These are phyloP conservation scores for Gossypium arboreum DNA, from an alignment of 345 rosid genomes.

Conservation along the genomic window DNA sequence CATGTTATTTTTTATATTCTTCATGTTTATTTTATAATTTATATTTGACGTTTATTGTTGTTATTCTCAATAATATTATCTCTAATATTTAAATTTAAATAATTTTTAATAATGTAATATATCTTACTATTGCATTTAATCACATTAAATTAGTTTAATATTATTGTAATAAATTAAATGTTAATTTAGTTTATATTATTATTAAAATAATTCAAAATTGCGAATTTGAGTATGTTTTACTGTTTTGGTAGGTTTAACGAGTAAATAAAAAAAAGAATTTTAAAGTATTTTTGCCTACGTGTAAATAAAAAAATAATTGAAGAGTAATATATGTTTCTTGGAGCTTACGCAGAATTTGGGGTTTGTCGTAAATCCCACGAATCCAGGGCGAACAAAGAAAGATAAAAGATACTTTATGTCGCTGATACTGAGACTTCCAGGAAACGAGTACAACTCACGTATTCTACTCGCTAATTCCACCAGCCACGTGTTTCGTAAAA, in stretches of 20 bases:
- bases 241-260: too few relatives aligned
- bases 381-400: not conserved
- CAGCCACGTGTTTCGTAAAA: not conserved
- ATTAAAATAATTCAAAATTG: too few relatives aligned
- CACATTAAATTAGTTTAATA: too few relatives aligned
- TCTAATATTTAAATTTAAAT: fast-evolving
- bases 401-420: not conserved
- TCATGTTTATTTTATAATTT: too few relatives aligned
- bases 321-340: not conserved
- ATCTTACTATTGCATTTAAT: fast-evolving
- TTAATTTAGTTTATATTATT: too few relatives aligned
- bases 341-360: not conserved
- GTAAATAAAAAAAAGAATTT: too few relatives aligned
- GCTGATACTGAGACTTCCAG: not conserved
- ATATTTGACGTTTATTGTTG: fast-evolving
- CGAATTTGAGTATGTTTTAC: too few relatives aligned
- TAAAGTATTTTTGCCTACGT: too few relatives aligned
- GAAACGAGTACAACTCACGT: too few relatives aligned
- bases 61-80: fast-evolving
- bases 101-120: fast-evolving
- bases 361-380: not conserved
- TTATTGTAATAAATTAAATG: too few relatives aligned
- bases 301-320: not conserved
- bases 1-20: too few relatives aligned
- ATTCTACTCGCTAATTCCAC: not conserved